Conservation (phyloP, 2,329 filamentous ascomycete genomes). For the Sclerotinia trifoliorum region DNA sequence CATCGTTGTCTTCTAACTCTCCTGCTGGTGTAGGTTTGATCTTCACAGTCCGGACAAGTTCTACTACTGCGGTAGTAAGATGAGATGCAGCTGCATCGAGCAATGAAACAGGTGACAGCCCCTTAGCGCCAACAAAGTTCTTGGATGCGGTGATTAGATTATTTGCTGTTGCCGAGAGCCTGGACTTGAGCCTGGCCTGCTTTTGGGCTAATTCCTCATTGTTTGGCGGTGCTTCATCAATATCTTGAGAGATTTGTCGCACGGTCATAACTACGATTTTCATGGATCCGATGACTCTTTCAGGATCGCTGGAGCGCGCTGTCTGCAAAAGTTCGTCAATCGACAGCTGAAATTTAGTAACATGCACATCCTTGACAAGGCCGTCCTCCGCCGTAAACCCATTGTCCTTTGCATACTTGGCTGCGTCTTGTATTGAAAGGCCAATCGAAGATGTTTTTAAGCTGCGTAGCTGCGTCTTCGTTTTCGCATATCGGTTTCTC, state of each 20-base stretch:
- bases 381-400: conserved; percentile 70
- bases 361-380: conserved; percentile 83
- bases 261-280: conserved; percentile 81
- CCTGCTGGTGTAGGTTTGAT: conserved; percentile 72
- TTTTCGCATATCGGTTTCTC: conserved; percentile 83
- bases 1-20: conserved; percentile 77
- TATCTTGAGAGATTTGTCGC: conserved; percentile 78
- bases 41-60: conserved; percentile 80
- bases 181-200: conserved; percentile 70
- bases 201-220: conserved; percentile 54
- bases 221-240: conserved; percentile 58
- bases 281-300: conserved; percentile 78
- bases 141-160: conserved; percentile 93
- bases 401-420: conserved; percentile 62
- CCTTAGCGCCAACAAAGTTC: conserved; percentile 79
- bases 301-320: conserved; percentile 71
- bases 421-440: conserved; percentile 67
- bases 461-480: conserved; percentile 82
- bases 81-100: conserved; percentile 92
- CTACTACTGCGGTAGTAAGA: conserved; percentile 79
- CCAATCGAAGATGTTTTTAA: conserved; percentile 79
- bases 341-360: conserved; percentile 92
- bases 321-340: conserved; percentile 85
- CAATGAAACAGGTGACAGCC: conserved; percentile 88
- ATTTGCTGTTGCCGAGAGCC: conserved; percentile 90